Evolutionary conservation across 768 basidiomycete genomes (phyloP).

Genomic region (Hirschioporus abietinus): DNA sequence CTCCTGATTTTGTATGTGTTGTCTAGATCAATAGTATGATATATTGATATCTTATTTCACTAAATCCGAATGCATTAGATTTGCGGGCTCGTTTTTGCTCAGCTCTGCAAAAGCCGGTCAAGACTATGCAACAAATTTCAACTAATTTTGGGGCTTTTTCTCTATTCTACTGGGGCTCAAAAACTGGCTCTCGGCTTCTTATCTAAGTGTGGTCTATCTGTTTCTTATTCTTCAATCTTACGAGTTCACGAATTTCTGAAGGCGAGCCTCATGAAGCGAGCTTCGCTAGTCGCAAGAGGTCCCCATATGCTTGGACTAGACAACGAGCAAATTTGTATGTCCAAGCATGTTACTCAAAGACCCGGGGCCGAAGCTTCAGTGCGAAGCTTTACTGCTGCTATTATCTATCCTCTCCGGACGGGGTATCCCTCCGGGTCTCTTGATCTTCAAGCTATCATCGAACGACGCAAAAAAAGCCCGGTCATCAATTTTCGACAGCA

Average conservation of each 20-base stretch:
- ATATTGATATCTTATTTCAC: not conserved
- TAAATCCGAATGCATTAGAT: not conserved
- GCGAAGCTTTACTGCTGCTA: not conserved
- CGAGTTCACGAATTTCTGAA: constrained; percentile 10
- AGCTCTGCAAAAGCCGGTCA: not conserved
- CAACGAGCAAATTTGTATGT: constrained; percentile 3
- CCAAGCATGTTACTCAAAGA: not conserved
- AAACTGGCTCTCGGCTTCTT: constrained; percentile 27
- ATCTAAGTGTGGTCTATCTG: constrained; percentile 23
- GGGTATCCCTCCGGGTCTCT: not conserved
- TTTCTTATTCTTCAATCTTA: constrained; percentile 26
- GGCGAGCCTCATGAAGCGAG: not conserved
- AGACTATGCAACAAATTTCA: constrained; percentile 2
- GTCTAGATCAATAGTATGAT: not conserved
- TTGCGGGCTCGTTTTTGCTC: not conserved
- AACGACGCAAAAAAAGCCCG: not conserved
- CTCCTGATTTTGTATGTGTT: not conserved
- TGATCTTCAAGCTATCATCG: not conserved
- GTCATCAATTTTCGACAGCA: not conserved
- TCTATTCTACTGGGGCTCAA: constrained; percentile 28
- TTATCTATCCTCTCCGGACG: not conserved
- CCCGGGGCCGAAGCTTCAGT: not conserved
- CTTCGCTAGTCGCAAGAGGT: not conserved
- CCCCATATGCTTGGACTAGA: constrained; percentile 2
- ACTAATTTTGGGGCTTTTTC: constrained; percentile 24